Percentiles rank a stretch among this genome's conserved stretches.
phyloP scores from a whole-genome alignment of 2,329 filamentous ascomycete genomes.

The Paecilomyces fulvus region DNA sequence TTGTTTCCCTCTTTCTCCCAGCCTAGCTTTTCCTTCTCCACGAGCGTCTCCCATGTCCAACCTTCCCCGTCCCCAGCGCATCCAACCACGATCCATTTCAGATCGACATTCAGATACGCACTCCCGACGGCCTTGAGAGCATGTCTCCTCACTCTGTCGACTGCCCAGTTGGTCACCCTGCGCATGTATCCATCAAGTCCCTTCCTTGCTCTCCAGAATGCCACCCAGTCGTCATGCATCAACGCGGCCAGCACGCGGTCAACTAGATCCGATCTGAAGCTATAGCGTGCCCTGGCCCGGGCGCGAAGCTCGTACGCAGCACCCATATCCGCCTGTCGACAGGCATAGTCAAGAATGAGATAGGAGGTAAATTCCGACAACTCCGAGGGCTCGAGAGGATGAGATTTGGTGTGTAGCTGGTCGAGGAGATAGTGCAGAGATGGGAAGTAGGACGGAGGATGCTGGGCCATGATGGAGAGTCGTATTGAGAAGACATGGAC shows the following conservation, averaged over 20 bases:
- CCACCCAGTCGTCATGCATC: conserved; percentile 71
- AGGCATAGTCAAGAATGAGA: conserved; percentile 78
- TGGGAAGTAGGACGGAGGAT: conserved; percentile 83
- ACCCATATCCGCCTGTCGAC: conserved; percentile 65
- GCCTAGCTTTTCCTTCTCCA: conserved; percentile 62
- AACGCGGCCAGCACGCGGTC: conserved; percentile 61
- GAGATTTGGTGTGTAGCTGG: conserved; percentile 54
- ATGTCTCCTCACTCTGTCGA: conserved; percentile 63
- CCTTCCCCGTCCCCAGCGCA: conserved; percentile 31
- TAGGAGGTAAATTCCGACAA: conserved; percentile 72
- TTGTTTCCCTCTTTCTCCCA: conserved; percentile 70
- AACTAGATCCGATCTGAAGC: conserved; percentile 58
- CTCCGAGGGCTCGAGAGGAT: conserved; percentile 63
- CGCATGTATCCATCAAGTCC: conserved; percentile 73
- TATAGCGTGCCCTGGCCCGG: conserved; percentile 40
- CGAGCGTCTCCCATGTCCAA: conserved; percentile 63
- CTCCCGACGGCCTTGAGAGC: conserved; percentile 79
- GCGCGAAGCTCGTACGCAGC: conserved; percentile 63
- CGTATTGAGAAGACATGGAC: conserved; percentile 89
- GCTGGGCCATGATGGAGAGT: conserved; percentile 67
- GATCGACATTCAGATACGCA: conserved; percentile 67
- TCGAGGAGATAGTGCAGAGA: conserved; percentile 73
- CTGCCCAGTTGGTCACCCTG: conserved; percentile 72
- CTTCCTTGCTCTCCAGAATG: conserved; percentile 63
- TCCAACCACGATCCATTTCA: conserved; percentile 59